Evolutionary conservation across 768 basidiomycete genomes (phyloP).

Genomic region (Phlegmacium glaucopus): DNA sequence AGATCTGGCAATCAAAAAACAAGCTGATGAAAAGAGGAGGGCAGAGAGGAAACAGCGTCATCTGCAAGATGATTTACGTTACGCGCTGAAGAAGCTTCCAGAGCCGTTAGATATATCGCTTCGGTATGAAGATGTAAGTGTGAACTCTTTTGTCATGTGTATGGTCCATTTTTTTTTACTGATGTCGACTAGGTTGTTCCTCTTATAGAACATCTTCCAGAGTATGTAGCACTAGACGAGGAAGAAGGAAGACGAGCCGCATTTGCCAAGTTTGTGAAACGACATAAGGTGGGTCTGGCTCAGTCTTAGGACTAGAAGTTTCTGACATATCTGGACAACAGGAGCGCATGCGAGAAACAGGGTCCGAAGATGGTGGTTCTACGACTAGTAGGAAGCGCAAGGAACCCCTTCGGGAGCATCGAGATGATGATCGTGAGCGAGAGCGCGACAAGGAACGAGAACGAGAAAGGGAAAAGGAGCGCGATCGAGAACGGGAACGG

Average conservation of each 20-base stretch:
- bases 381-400: slow-evolving; percentile 79
- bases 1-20: slow-evolving; percentile 65
- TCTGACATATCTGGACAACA: slow-evolving; percentile 21
- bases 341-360: slow-evolving; percentile 75
- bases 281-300: slow-evolving; percentile 69
- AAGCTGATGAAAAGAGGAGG: slow-evolving; percentile 84
- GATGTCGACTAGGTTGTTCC: slow-evolving; percentile 54
- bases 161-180: not conserved
- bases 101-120: slow-evolving; percentile 75
- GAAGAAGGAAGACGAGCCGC: slow-evolving; percentile 82
- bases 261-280: slow-evolving; percentile 83
- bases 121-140: slow-evolving; percentile 76
- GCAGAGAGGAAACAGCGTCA: slow-evolving; percentile 82
- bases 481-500: slow-evolving; percentile 32
- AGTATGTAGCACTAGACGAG: slow-evolving; percentile 85
- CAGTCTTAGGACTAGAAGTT: not conserved
- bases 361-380: slow-evolving; percentile 83
- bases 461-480: slow-evolving; percentile 35
- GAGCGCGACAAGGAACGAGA: slow-evolving; percentile 41
- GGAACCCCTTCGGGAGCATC: slow-evolving; percentile 57
- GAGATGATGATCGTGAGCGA: slow-evolving; percentile 43
- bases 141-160: not conserved
- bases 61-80: slow-evolving; percentile 92
- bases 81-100: slow-evolving; percentile 87
- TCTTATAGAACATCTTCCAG: slow-evolving; percentile 75